These are phyloP conservation scores for Lactarius sp. DNA, from an alignment of 768 basidiomycete genomes.

Conservation along the genomic window DNA sequence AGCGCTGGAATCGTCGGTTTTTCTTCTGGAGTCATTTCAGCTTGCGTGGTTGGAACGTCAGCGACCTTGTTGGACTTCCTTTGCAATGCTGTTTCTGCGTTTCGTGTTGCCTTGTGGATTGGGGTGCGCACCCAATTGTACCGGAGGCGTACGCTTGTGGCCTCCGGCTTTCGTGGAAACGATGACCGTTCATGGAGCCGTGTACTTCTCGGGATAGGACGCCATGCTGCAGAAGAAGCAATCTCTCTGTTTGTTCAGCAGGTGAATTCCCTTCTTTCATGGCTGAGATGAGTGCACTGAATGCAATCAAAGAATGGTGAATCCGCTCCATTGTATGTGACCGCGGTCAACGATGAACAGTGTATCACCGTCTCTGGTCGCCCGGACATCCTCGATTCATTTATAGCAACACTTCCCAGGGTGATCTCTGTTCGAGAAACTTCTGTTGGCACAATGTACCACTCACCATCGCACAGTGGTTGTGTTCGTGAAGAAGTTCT, in stretches of 20 bases:
- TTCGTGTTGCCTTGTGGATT: slow-evolving; percentile 50
- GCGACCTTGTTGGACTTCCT: slow-evolving; percentile 39
- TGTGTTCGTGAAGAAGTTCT: slow-evolving; percentile 40
- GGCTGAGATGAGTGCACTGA: slow-evolving; percentile 21
- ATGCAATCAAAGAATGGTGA: slow-evolving; percentile 19
- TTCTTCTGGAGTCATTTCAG: slow-evolving; percentile 54
- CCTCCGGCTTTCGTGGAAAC: slow-evolving; percentile 23
- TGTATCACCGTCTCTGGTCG: slow-evolving; percentile 55
- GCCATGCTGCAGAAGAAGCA: slow-evolving; percentile 27
- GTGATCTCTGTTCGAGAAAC: slow-evolving; percentile 40
- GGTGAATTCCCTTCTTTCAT: slow-evolving; percentile 22
- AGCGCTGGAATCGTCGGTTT: slow-evolving; percentile 44
- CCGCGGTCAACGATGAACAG: slow-evolving; percentile 44
- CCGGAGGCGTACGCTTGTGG: slow-evolving; percentile 22
- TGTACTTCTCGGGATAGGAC: slow-evolving; percentile 36
- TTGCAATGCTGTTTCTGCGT: slow-evolving; percentile 42
- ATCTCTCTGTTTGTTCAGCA: slow-evolving; percentile 29
- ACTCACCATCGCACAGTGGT: slow-evolving; percentile 35
- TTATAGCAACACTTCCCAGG: slow-evolving; percentile 37
- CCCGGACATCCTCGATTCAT: slow-evolving; percentile 45
- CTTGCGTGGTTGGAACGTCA: slow-evolving; percentile 48
- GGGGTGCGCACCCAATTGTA: slow-evolving; percentile 41
- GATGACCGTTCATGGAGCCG: slow-evolving; percentile 43
- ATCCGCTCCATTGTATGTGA: slow-evolving; percentile 39
- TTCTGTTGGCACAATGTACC: slow-evolving; percentile 49